A percentile compares a stretch with the other conserved stretches of the same genome.
Evolutionary conservation across 768 basidiomycete genomes (phyloP).

Genomic region (Pleurotus cornucopiae): DNA sequence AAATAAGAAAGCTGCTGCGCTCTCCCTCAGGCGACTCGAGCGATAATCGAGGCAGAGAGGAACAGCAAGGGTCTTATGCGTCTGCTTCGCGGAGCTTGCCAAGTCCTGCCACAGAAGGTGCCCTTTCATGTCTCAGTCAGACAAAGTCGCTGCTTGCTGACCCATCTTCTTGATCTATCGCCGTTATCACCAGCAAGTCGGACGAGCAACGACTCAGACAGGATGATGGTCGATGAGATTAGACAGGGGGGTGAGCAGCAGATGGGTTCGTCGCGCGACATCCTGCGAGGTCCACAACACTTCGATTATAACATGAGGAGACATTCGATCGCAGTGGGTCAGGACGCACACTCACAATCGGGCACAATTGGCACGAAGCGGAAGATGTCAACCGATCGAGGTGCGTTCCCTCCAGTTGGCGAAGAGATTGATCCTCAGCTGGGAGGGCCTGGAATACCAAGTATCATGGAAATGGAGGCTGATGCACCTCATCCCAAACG

Average conservation of each 20-base stretch:
- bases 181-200: slow-evolving; percentile 16
- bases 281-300: slow-evolving; percentile 39
- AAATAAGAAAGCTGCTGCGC: slow-evolving; percentile 57
- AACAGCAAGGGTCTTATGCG: slow-evolving; percentile 21
- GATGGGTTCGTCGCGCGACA: slow-evolving; percentile 15
- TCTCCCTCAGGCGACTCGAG: slow-evolving; percentile 49
- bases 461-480: slow-evolving; percentile 47
- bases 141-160: slow-evolving; percentile 4
- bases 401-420: slow-evolving; percentile 42
- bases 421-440: slow-evolving; percentile 68
- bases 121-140: background rate
- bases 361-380: slow-evolving; percentile 63
- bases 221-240: slow-evolving; percentile 24
- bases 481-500: slow-evolving; percentile 77
- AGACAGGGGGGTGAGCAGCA: slow-evolving; percentile 24
- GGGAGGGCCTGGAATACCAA: slow-evolving; percentile 63
- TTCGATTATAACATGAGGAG: slow-evolving; percentile 71
- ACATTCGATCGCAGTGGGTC: slow-evolving; percentile 66
- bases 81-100: slow-evolving; percentile 6
- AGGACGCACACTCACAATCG: slow-evolving; percentile 37
- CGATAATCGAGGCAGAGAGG: slow-evolving; percentile 21
- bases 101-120: slow-evolving; percentile 6
- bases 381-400: slow-evolving; percentile 75
- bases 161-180: slow-evolving; percentile 14
- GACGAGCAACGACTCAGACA: slow-evolving; percentile 14